phyloP scores from a whole-genome alignment of 345 rosid species.

The Aquilaria malaccensis region DNA sequence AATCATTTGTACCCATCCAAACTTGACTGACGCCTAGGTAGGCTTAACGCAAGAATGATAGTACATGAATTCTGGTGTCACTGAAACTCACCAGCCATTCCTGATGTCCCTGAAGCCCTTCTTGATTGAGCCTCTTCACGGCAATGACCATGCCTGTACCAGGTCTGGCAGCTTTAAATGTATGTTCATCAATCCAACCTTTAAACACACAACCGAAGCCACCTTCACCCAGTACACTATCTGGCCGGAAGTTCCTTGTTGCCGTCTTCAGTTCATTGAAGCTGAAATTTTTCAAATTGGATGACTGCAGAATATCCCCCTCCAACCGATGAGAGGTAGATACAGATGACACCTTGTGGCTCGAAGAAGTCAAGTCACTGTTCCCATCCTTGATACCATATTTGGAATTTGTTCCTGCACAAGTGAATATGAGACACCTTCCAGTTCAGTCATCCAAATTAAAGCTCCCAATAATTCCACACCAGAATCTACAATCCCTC shows the following conservation, averaged over 20 bases:
- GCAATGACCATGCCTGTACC: slow-evolving; percentile 83
- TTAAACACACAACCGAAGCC: slow-evolving; percentile 92
- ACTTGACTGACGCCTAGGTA: not conserved
- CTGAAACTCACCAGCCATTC: slow-evolving; percentile 88
- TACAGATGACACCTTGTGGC: slow-evolving; percentile 35
- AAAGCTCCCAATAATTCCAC: too few species aligned
- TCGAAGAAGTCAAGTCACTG: slow-evolving; percentile 32
- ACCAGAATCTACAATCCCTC: too few species aligned
- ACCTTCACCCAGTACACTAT: slow-evolving; percentile 94
- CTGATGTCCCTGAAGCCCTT: slow-evolving; percentile 81
- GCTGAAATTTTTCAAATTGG: slow-evolving; percentile 65
- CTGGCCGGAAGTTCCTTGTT: slow-evolving; percentile 89
- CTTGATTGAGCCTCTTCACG: slow-evolving; percentile 86
- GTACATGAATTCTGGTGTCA: not conserved
- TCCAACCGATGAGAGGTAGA: slow-evolving; percentile 52
- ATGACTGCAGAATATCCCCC: slow-evolving; percentile 64
- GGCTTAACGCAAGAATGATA: not conserved
- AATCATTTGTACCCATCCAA: not conserved
- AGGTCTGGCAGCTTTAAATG: slow-evolving; percentile 63
- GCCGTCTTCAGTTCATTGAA: slow-evolving; percentile 69
- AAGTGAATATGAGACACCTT: not conserved
- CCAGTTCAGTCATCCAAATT: too few species aligned
- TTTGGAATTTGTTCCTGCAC: slow-evolving; percentile 19
- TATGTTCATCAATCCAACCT: slow-evolving; percentile 85
- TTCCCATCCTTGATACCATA: slow-evolving; percentile 24